phyloP scores from a whole-genome alignment of 768 basidiomycete species.

The Hygrophorus pudorinus region DNA sequence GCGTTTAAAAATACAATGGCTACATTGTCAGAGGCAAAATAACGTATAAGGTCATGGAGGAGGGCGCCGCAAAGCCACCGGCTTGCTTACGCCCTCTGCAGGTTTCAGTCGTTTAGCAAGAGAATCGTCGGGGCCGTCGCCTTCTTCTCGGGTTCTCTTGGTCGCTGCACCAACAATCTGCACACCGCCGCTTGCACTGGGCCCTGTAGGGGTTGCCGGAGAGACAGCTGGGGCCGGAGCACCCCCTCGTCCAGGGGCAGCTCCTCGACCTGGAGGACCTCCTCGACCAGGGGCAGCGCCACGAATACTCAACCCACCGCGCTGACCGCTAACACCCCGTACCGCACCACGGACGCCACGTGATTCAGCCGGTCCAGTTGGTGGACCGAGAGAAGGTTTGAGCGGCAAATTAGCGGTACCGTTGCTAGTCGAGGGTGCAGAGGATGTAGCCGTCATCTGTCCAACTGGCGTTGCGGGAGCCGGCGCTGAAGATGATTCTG shows the following conservation, averaged over 20 bases:
- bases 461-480: slow-evolving; percentile 11
- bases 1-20: not conserved
- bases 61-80: slow-evolving; percentile 4
- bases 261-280: slow-evolving; percentile 27
- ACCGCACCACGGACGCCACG: slow-evolving; percentile 5
- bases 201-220: not conserved
- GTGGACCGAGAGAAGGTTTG: slow-evolving; percentile 12
- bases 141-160: slow-evolving; percentile 58
- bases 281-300: slow-evolving; percentile 30
- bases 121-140: slow-evolving; percentile 38
- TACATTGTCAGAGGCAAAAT: no score
- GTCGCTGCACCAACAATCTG: slow-evolving; percentile 56
- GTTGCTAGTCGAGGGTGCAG: slow-evolving; percentile 7
- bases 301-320: slow-evolving; percentile 17
- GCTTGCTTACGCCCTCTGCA: slow-evolving; percentile 21
- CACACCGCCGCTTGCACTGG: slow-evolving; percentile 29
- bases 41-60: slow-evolving; percentile 1
- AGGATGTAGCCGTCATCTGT: slow-evolving; percentile 9
- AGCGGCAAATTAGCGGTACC: slow-evolving; percentile 3
- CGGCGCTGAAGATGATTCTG: slow-evolving; percentile 21
- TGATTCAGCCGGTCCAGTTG: slow-evolving; percentile 6
- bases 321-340: slow-evolving; percentile 13
- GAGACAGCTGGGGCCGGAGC: slow-evolving; percentile 13
- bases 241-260: slow-evolving; percentile 25
- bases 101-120: slow-evolving; percentile 61